Evolutionary conservation across 2,329 filamentous ascomycete species (phyloP).

Genomic region (Fusarium hainanense): DNA sequence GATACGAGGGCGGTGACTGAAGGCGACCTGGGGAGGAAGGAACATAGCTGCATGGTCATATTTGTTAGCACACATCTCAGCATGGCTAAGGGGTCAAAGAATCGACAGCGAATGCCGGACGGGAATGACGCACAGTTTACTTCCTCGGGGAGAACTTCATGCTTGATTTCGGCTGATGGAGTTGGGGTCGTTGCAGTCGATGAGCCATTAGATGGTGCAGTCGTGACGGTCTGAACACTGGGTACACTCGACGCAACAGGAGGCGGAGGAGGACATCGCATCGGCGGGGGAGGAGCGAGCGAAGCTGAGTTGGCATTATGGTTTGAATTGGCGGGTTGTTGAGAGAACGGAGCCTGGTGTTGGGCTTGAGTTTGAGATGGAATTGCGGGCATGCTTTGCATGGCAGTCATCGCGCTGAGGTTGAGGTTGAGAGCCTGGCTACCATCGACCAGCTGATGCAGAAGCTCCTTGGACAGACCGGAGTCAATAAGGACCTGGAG

Average conservation of each 20-base stretch:
- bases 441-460: slow-evolving; percentile 56
- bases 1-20: slow-evolving; percentile 57
- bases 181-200: slow-evolving; percentile 43
- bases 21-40: slow-evolving; percentile 52
- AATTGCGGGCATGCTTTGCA: slow-evolving; percentile 25
- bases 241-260: slow-evolving; percentile 39
- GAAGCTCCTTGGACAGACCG: slow-evolving; percentile 57
- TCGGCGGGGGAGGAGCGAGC: slow-evolving; percentile 47
- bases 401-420: slow-evolving; percentile 29
- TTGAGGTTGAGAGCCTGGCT: slow-evolving; percentile 50
- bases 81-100: background rate
- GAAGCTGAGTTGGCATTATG: slow-evolving; percentile 37
- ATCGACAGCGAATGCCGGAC: background rate
- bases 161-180: slow-evolving; percentile 46
- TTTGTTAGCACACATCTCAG: slow-evolving; percentile 29
- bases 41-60: slow-evolving; percentile 47
- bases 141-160: slow-evolving; percentile 47
- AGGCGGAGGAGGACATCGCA: slow-evolving; percentile 50
- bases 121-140: slow-evolving; percentile 41
- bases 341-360: slow-evolving; percentile 32
- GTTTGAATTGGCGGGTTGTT: slow-evolving; percentile 30
- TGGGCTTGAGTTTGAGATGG: slow-evolving; percentile 31
- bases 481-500: slow-evolving; percentile 60
- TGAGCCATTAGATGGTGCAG: slow-evolving; percentile 32
- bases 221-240: slow-evolving; percentile 34